Evolutionary conservation across 345 rosid genomes (phyloP).

Genomic region (Euphorbia pulcherrima): DNA sequence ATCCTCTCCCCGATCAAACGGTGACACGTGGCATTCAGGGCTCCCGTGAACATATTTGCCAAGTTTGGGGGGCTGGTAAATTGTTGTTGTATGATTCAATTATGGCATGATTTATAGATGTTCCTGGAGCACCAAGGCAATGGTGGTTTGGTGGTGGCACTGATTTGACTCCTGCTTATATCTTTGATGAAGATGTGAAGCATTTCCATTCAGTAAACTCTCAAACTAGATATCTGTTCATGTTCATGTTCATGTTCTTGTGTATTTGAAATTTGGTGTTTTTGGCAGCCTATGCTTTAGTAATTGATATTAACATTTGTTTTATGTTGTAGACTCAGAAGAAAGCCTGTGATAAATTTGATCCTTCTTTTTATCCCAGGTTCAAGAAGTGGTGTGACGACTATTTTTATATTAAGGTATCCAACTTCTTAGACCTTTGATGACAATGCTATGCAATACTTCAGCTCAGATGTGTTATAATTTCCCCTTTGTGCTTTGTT

Average conservation of each 20-base stretch:
- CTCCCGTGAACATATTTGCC: too few species aligned
- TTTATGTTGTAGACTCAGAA: constrained; percentile 60
- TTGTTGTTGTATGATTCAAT: not conserved
- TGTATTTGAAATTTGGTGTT: not conserved
- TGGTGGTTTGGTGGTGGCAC: constrained; percentile 99
- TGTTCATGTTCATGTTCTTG: too few species aligned
- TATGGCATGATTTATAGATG: constrained; percentile 39
- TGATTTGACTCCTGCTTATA: constrained; percentile 94
- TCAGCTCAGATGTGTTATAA: not conserved
- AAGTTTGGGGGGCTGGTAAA: too few species aligned
- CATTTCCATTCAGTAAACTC: constrained; percentile 78
- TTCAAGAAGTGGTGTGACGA: constrained; percentile 99
- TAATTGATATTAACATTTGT: not conserved
- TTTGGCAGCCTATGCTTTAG: not conserved
- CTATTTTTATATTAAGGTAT: constrained; percentile 85
- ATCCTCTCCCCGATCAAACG: too few species aligned
- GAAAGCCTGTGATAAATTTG: constrained; percentile 79
- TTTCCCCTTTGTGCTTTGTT: not conserved
- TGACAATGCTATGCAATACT: not conserved
- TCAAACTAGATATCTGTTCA: not conserved
- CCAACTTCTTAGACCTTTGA: not conserved
- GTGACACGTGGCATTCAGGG: too few species aligned
- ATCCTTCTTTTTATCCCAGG: constrained; percentile 75
- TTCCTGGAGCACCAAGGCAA: constrained; percentile 92
- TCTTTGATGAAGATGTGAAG: constrained; percentile 92